Evolutionary conservation across 192 early-diverging fungal genomes (phyloP).

Genomic region (Dimargaris verticillata): DNA sequence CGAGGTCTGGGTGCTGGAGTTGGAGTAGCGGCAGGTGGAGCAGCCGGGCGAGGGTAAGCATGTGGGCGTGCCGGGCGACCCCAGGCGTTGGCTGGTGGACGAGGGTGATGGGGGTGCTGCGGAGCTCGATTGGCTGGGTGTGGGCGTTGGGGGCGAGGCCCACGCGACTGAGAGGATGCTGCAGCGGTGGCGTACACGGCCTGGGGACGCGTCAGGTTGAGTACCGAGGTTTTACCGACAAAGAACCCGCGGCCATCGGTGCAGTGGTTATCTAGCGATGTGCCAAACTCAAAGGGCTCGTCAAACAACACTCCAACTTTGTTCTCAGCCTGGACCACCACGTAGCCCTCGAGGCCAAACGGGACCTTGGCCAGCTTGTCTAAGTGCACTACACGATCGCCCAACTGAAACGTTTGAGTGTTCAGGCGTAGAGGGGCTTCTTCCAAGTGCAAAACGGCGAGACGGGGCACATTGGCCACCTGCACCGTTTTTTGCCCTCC

Average conservation of each 20-base stretch:
- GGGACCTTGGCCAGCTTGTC: constrained; percentile 56
- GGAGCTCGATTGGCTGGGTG: too few species aligned
- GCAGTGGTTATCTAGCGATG: constrained; percentile 61
- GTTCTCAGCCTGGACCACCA: constrained; percentile 61
- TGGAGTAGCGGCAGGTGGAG: too few species aligned
- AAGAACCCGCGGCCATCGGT: constrained; percentile 55
- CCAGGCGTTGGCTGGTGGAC: too few species aligned
- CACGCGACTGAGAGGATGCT: too few species aligned
- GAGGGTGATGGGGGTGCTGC: too few species aligned
- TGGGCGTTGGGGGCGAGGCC: too few species aligned
- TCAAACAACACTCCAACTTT: constrained; percentile 83
- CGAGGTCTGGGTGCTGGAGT: too few species aligned
- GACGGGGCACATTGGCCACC: constrained; percentile 22
- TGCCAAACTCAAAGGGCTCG: constrained; percentile 58
- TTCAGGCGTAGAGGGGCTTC: constrained; percentile 53
- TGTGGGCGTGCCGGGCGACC: too few species aligned
- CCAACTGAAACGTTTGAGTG: constrained; percentile 63
- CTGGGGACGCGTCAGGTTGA: constrained; percentile 58
- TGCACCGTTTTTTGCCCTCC: constrained; percentile 13
- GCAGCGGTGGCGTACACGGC: too few species aligned
- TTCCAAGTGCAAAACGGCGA: constrained; percentile 59
- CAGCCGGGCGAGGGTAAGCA: too few species aligned
- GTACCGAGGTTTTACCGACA: constrained; percentile 38
- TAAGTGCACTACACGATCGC: constrained; percentile 72
- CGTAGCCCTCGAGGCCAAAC: constrained; percentile 63